Evolutionary conservation across 768 basidiomycete species (phyloP).

Genomic region (Grammothele lineata): DNA sequence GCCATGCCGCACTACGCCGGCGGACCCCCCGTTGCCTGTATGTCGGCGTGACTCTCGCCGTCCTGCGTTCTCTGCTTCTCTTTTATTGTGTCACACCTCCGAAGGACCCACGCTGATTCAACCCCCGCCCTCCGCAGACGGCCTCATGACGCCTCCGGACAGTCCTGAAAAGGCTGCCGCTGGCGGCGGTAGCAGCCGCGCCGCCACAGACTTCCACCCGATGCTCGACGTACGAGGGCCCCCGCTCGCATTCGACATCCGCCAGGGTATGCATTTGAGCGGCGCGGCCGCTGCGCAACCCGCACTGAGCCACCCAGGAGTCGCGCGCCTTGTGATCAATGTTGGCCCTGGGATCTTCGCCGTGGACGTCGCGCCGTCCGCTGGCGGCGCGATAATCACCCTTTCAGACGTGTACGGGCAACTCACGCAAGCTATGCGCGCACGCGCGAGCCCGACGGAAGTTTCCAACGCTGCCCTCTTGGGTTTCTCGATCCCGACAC

Average conservation of each 20-base stretch:
- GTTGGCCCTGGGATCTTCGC: conserved; percentile 4
- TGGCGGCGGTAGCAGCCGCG: conserved; percentile 1
- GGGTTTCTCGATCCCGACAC: too few species aligned
- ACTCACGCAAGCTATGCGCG: conserved; percentile 3
- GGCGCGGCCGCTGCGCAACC: neutral
- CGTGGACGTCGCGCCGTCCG: conserved; percentile 3
- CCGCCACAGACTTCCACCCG: conserved; percentile 5
- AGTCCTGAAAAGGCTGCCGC: conserved; percentile 9
- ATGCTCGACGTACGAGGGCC: conserved; percentile 2
- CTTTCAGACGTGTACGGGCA: conserved; percentile 11
- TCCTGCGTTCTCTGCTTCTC: neutral
- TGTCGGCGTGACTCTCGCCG: too few species aligned
- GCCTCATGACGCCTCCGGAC: conserved; percentile 18
- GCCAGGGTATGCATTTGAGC: neutral
- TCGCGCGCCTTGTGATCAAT: conserved; percentile 3
- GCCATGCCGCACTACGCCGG: neutral
- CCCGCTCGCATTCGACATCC: conserved; percentile 10
- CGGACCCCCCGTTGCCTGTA: conserved; percentile 10
- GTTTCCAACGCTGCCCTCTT: too few species aligned
- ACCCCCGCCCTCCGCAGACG: conserved; percentile 7
- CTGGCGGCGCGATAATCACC: conserved; percentile 5
- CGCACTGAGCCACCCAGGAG: conserved; percentile 13
- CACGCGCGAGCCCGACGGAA: too few species aligned
- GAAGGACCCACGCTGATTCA: conserved; percentile 3
- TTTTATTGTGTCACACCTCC: conserved; percentile 7